These are phyloP conservation scores for Populus simonii DNA, from an alignment of 345 rosid species.

Conservation along the genomic window DNA sequence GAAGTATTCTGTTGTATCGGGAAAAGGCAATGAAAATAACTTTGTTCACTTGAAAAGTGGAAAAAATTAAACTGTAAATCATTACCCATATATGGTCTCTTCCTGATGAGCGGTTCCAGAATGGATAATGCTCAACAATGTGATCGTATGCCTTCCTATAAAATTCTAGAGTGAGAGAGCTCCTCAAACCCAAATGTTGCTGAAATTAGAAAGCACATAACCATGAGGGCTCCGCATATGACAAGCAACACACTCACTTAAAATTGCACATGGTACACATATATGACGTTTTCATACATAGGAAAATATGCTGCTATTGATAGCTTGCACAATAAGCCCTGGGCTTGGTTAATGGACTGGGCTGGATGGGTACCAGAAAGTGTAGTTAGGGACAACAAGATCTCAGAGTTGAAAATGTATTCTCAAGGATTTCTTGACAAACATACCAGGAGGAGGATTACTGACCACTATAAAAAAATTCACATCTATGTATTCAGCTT, in stretches of 20 bases:
- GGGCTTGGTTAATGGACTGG: too few relatives aligned
- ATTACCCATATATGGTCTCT: constrained; percentile 94
- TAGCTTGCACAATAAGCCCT: neutral
- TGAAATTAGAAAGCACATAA: constrained; percentile 30
- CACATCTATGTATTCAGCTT: neutral
- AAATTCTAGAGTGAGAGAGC: constrained; percentile 84
- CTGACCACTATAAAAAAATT: neutral
- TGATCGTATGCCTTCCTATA: constrained; percentile 73
- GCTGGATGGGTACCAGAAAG: neutral
- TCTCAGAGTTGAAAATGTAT: neutral
- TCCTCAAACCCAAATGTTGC: constrained; percentile 80
- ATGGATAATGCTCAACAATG: constrained; percentile 63
- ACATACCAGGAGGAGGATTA: neutral
- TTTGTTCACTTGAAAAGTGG: neutral
- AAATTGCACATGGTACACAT: neutral
- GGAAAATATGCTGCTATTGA: neutral
- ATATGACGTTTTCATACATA: too few relatives aligned
- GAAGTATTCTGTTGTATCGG: neutral
- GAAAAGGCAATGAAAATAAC: neutral
- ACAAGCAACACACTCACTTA: neutral
- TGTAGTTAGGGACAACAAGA: neutral
- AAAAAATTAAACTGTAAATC: constrained; percentile 3
- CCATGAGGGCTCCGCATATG: neutral
- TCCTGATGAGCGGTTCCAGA: constrained; percentile 85
- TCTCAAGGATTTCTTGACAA: neutral